A percentile compares a stretch with the other conserved stretches of the same genome.
Evolutionary conservation across 305 asterid species (phyloP).

Genomic region (Plantago coronopus): DNA sequence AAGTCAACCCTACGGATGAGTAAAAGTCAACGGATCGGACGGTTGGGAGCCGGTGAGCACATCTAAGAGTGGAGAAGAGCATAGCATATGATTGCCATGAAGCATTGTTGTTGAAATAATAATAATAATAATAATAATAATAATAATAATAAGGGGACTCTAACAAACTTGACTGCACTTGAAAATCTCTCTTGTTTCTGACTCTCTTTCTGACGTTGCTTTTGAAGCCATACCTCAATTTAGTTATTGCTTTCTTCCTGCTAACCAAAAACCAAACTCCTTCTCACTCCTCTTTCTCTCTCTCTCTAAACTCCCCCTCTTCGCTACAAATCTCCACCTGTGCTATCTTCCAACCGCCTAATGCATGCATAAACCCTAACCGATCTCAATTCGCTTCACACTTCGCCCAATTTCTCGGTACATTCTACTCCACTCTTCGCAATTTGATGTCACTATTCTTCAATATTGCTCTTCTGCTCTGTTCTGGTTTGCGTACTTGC

Average conservation of each 20-base stretch:
- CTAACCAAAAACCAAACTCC: neutral
- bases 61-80: neutral
- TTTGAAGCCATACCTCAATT: neutral
- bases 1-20: too few relatives aligned
- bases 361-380: neutral
- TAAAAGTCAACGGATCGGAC: neutral
- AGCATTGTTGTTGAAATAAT: too few relatives aligned
- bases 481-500: neutral
- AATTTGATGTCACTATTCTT: too few relatives aligned
- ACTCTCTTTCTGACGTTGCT: neutral
- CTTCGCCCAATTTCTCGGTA: neutral
- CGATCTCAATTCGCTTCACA: neutral
- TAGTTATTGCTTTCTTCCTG: neutral
- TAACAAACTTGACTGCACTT: neutral
- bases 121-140: too few relatives aligned
- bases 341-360: neutral
- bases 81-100: neutral
- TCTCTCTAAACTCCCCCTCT: neutral
- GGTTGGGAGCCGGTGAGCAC: neutral
- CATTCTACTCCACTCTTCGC: neutral
- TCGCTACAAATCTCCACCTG: neutral
- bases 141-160: too few relatives aligned
- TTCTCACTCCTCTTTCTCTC: neutral
- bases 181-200: too few relatives aligned
- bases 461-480: neutral